Conservation (phyloP, 176 grass and related monocot genomes). For the Triticum aestivum region IWGSC_CS_RefSeq_v2.1 NC_057814.1:88872309-88872808, state of each 20-base stretch:
- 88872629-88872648: conserved; percentile 17
- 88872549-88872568: neutral
- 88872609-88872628: conserved; percentile 11
- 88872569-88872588: neutral
- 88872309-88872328: conserved; percentile 71
- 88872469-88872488: conserved; percentile 11
- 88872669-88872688: conserved; percentile 66
- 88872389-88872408: conserved; percentile 56
- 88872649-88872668: conserved; percentile 41
- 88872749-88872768: conserved; percentile 57
- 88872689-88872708: conserved; percentile 55
- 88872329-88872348: conserved; percentile 60
- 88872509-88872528: conserved; percentile 20
- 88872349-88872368: conserved; percentile 61
- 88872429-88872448: conserved; percentile 44
- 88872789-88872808: conserved; percentile 50
- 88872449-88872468: conserved; percentile 30
- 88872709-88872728: conserved; percentile 51
- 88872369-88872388: conserved; percentile 69
- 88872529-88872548: neutral
- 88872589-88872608: neutral
- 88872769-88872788: conserved; percentile 48
- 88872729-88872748: conserved; percentile 37
- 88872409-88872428: conserved; percentile 36
- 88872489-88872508: neutral